Base-by-base conservation (phyloP, 176 grass and related monocot species). In the Microstegium vimineum region DNA sequence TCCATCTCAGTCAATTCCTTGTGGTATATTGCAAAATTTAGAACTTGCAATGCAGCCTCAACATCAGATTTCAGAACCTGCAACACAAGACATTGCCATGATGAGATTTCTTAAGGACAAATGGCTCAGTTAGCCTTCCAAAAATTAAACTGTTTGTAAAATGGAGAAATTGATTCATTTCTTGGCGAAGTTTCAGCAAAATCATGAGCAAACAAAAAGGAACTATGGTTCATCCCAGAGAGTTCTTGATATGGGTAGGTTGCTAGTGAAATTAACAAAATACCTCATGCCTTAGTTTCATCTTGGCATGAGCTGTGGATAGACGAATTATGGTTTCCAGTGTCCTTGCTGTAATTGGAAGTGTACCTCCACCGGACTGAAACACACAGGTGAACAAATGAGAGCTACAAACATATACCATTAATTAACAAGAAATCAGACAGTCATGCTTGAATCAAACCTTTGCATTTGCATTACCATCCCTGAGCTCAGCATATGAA, bases 331-430 rank as follows among this genome's bases (percentile, higher is more conserved):
- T 99, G 51, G 96, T 99, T 82, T 99, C 96, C 82, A 99, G 77
- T 72, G 96, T 99, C 87, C 96, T 99, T 8, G 96, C 93, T 74
- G 96, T 99, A 52, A 99, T 99, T 85, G 96, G 93, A 90, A 99
- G 91, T 23, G 96, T 99, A 65, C 95, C 95, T 74, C 91, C 94
- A 78, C 95, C 96, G 62, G 81, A 59, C 96, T 98, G 85, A 77
- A 85, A 86, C 14, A 59, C 17, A 15, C 73, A 31, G 1, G 17
- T 71, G 20, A 85, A 74, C 66, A 89, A 87, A 32, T 59, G 17
- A 51, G 49, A 77, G 62, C 51, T 56, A 76, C 40, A 71, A 77
- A 79, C 52, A 84, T 81, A 62, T 51, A 80, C 3, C 27, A 60
- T 63, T 41, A 70, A 60, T 63, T 41, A 70, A 57, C 30, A 80